Conservation (phyloP, 176 grass and related monocot species). For the Alopecurus myosuroides region DNA sequence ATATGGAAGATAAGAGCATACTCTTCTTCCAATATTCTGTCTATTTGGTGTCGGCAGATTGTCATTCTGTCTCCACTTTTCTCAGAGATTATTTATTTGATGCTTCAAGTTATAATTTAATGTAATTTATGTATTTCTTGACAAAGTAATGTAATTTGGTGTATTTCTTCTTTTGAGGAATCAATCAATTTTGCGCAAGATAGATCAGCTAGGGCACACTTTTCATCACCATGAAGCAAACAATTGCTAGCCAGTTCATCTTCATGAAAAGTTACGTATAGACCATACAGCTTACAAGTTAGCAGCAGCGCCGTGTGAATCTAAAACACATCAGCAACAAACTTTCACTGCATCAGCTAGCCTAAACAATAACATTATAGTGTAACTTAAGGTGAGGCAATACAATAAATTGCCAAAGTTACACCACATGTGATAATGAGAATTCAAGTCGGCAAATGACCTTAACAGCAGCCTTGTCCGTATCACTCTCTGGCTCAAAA, state of each 20-base stretch:
- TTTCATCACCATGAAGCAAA: slow-evolving; percentile 18
- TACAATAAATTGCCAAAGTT: slow-evolving; percentile 9
- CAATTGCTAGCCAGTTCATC: background rate
- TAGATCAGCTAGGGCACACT: slow-evolving; percentile 13
- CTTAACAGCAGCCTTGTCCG: slow-evolving; percentile 72
- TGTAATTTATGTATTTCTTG: slow-evolving; percentile 9
- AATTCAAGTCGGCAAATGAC: slow-evolving; percentile 35
- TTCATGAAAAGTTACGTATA: background rate
- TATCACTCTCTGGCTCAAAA: slow-evolving; percentile 95
- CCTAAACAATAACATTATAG: slow-evolving; percentile 3
- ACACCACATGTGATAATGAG: background rate
- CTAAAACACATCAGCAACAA: background rate
- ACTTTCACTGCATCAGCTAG: slow-evolving; percentile 10
- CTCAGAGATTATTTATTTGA: background rate
- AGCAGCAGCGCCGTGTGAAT: background rate
- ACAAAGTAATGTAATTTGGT: slow-evolving; percentile 5
- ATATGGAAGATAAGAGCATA: slow-evolving; percentile 2
- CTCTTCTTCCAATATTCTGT: background rate
- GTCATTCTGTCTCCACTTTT: background rate
- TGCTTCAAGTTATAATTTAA: slow-evolving; percentile 3
- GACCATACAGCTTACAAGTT: background rate
- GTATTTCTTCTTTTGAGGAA: slow-evolving; percentile 10
- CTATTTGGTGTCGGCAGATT: background rate
- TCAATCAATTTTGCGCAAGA: background rate
- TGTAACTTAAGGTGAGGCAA: slow-evolving; percentile 25